Conservation (phyloP, 1,139 yeast genomes). For the Debaryomyces singareniensis region DNA sequence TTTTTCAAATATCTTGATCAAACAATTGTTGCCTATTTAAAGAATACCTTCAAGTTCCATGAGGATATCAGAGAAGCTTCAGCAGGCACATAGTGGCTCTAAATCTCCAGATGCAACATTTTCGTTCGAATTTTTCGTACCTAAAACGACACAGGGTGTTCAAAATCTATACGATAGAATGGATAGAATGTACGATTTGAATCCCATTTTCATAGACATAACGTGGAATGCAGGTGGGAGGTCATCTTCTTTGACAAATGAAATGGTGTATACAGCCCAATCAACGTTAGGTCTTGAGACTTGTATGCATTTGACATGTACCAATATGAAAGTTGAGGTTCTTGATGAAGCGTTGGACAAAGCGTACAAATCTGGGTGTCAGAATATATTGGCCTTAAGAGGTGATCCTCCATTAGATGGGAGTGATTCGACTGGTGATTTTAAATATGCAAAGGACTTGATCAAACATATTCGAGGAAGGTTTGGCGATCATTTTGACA, state of each 20-base stretch:
- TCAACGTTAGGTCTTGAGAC: conserved; percentile 92
- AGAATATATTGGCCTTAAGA: conserved; percentile 78
- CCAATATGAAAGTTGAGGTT: conserved; percentile 80
- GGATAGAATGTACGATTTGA: conserved; percentile 94
- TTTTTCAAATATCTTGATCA: no score
- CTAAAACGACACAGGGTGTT: conserved; percentile 94
- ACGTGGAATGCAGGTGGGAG: conserved; percentile 99
- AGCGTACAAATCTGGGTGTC: conserved; percentile 91
- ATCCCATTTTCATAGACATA: conserved; percentile 88
- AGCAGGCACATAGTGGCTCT: conserved; percentile 33
- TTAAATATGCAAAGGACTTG: conserved; percentile 65
- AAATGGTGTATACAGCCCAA: conserved; percentile 87
- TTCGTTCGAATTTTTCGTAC: conserved; percentile 97
- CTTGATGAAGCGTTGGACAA: conserved; percentile 81
- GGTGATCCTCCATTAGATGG: conserved; percentile 78
- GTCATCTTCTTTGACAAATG: conserved; percentile 72
- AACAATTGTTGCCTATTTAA: no score
- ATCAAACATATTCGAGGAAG: conserved; percentile 47
- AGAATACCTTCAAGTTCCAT: no score
- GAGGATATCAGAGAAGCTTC: conserved; percentile 44
- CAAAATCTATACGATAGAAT: conserved; percentile 93
- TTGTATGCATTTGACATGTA: conserved; percentile 96
- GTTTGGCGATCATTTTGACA: conserved; percentile 59
- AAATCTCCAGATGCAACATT: conserved; percentile 55
- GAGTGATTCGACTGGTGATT: conserved; percentile 61